Percentiles rank a stretch among this genome's conserved stretches.
These are phyloP conservation scores for Styphnolobium japonicum DNA, from an alignment of 306 rosid genomes.

Conservation along the genomic window DNA sequence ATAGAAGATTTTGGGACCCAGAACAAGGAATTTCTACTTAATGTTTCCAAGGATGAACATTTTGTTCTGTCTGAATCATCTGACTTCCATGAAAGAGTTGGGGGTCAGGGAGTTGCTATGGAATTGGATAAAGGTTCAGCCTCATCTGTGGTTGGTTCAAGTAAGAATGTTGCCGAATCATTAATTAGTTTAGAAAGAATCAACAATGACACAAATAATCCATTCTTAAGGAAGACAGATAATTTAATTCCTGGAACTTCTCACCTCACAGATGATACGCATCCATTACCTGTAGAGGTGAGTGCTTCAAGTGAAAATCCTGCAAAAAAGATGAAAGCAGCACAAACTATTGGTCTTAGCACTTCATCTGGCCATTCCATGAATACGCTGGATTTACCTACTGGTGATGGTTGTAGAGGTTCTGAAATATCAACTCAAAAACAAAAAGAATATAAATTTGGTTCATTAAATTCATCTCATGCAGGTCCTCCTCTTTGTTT, in stretches of 20 bases:
- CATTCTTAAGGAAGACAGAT: constrained; percentile 21
- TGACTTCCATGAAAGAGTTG: constrained; percentile 28
- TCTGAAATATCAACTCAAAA: constrained; percentile 36
- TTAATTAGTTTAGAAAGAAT: constrained; percentile 20
- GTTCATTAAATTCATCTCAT: constrained; percentile 28
- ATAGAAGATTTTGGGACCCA: constrained; percentile 56
- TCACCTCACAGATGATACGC: constrained; percentile 28
- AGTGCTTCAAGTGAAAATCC: constrained; percentile 34
- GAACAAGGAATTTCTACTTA: constrained; percentile 25
- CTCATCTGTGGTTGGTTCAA: constrained; percentile 27
- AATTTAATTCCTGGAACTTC: constrained; percentile 24
- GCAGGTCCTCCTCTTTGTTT: constrained; percentile 24
- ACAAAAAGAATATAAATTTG: constrained; percentile 25
- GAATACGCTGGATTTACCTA: constrained; percentile 47
- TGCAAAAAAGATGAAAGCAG: constrained; percentile 29
- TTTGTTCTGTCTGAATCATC: constrained; percentile 28
- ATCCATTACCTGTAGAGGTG: constrained; percentile 25
- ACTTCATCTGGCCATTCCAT: constrained; percentile 33
- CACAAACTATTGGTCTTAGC: constrained; percentile 11
- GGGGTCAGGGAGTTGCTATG: constrained; percentile 25
- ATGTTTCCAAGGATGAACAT: constrained; percentile 35
- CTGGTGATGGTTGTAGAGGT: constrained; percentile 50
- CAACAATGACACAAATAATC: neutral
- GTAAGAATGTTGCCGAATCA: constrained; percentile 5
- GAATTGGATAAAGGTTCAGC: constrained; percentile 26